phyloP scores from a whole-genome alignment of 805 yeast species.

The Komagataella ulmi region DNA sequence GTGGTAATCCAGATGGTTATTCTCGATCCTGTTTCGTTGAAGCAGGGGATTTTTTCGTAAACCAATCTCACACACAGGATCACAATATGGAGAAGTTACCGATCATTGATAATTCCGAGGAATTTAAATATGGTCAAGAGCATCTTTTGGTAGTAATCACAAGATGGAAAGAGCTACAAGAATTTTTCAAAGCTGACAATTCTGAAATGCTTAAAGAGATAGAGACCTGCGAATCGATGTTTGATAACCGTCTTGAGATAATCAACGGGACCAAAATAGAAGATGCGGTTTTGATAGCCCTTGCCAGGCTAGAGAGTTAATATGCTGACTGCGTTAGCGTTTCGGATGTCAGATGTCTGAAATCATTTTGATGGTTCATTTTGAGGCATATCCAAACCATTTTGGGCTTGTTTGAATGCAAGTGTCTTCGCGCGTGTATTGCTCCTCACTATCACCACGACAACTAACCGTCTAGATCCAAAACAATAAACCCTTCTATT shows the following conservation, averaged over 20 bases:
- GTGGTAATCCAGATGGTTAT: constrained; percentile 55
- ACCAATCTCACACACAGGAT: constrained; percentile 5
- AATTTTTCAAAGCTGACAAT: constrained; percentile 38
- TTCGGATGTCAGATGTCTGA: background rate
- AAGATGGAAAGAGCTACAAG: constrained; percentile 41
- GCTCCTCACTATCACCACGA: background rate
- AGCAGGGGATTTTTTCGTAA: constrained; percentile 49
- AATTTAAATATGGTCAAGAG: constrained; percentile 4
- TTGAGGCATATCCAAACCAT: background rate
- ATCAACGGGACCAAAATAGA: constrained; percentile 51
- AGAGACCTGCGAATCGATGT: constrained; percentile 42
- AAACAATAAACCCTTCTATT: background rate
- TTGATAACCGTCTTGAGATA: constrained; percentile 47
- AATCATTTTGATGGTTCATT: too few species aligned
- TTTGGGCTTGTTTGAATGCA: background rate
- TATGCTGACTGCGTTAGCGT: background rate
- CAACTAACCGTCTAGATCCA: background rate
- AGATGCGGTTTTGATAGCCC: constrained; percentile 53
- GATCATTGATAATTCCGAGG: constrained; percentile 8
- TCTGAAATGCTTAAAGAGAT: constrained; percentile 34
- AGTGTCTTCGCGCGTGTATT: background rate
- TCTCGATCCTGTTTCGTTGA: constrained; percentile 50
- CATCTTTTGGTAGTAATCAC: constrained; percentile 46
- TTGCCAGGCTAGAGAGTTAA: constrained; percentile 21
- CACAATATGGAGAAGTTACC: background rate